Conservation (phyloP, 2,329 filamentous ascomycete genomes). For the Talaromyces sp. region DNA sequence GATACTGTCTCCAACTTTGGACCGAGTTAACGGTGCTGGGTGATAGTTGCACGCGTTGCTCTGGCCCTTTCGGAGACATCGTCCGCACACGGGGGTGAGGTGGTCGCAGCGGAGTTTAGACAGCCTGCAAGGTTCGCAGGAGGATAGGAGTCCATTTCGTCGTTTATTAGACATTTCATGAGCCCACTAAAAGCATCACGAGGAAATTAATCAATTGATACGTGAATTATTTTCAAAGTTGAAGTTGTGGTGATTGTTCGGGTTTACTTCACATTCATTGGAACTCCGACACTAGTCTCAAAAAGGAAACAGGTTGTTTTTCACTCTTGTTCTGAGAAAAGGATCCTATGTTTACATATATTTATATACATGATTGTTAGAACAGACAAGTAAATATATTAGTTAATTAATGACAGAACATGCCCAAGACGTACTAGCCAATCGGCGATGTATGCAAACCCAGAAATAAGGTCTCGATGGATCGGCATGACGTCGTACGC, state of each 20-base stretch:
- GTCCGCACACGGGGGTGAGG: slow-evolving; percentile 14
- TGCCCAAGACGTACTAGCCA: neutral
- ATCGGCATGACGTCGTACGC: neutral
- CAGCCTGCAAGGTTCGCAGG: neutral
- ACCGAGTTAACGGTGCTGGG: slow-evolving; percentile 12
- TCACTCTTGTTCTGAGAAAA: neutral
- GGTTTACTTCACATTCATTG: neutral
- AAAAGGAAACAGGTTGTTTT: neutral
- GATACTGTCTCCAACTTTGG: neutral
- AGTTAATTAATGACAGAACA: neutral
- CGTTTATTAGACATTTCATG: neutral
- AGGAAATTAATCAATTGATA: neutral
- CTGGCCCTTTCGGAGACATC: slow-evolving; percentile 12
- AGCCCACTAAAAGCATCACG: neutral
- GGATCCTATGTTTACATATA: neutral
- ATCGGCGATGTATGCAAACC: neutral
- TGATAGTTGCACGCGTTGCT: slow-evolving; percentile 14
- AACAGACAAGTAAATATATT: neutral
- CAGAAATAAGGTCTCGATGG: neutral
- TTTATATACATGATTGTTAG: neutral
- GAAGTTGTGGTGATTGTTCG: neutral
- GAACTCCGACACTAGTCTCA: neutral
- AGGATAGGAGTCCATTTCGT: neutral
- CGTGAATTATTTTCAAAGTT: neutral
- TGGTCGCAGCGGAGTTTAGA: slow-evolving; percentile 8